Percentiles rank a stretch among this genome's conserved stretches.
These are phyloP conservation scores for Sparassis latifolia DNA, from an alignment of 1,284 basidiomycete genomes.

Conservation along the genomic window DNA sequence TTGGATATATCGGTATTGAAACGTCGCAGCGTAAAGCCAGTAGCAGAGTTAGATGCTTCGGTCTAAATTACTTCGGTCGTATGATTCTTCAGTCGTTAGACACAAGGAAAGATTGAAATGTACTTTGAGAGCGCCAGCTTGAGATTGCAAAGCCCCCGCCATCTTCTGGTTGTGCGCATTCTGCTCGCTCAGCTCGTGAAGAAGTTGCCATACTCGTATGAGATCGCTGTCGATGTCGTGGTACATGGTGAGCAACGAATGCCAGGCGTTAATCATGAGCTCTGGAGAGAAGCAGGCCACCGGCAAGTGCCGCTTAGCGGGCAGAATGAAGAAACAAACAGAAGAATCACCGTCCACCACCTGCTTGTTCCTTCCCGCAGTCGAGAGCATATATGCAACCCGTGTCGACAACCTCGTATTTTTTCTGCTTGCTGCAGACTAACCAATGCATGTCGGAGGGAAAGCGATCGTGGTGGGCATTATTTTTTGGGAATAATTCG, in stretches of 20 bases:
- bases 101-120: conserved; percentile 12
- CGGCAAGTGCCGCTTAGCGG: conserved; percentile 1
- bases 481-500: too few relatives aligned
- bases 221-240: conserved; percentile 65
- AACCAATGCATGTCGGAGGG: too few relatives aligned
- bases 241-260: conserved; percentile 22
- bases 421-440: too few relatives aligned
- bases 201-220: conserved; percentile 68
- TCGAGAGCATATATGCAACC: too few relatives aligned
- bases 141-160: conserved; percentile 64
- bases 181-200: conserved; percentile 83
- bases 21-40: conserved; percentile 79
- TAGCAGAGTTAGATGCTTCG: conserved; percentile 73
- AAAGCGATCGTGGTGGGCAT: too few relatives aligned
- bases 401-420: too few relatives aligned
- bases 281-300: conserved; percentile 1
- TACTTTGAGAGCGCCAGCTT: conserved; percentile 80
- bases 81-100: conserved; percentile 14
- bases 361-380: too few relatives aligned
- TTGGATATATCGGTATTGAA: conserved; percentile 94
- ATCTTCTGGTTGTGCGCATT: conserved; percentile 82
- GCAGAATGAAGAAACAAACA: background rate
- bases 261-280: conserved; percentile 2
- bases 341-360: background rate
- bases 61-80: conserved; percentile 39